Base-by-base conservation (phyloP, 495 filamentous ascomycete genomes). In the Chaetomium tenue region DNA sequence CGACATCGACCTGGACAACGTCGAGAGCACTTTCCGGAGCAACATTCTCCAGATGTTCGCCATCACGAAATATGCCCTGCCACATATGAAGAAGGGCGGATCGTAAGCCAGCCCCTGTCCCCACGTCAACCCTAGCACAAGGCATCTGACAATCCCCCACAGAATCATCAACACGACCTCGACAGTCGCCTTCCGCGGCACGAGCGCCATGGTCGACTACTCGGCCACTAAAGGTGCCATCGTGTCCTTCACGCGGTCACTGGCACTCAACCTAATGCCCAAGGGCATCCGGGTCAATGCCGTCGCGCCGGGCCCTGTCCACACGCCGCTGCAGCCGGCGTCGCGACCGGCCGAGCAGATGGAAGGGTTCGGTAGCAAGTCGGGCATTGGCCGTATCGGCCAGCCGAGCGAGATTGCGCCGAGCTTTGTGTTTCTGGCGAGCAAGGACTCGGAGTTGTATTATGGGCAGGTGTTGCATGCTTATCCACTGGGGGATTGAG, bases 21-120 rank as follows among this genome's bases (percentile, higher is more conserved):
- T 84, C 13, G 78, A 82, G 56, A 79, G 79, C 59, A 78, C 78
- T 0, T 89, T 86, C 77, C 76, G 78, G 25, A 79, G 72, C 56
- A 88, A 90, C 59, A 81, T 89, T 52, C 67, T 88, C 42, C 79
- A 82, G 66, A 85, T 88, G 78, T 84, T 89, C 67, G 83, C 85
- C 22, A 73, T 88, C 64, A 80, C 83, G 13, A 89, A 88, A 67
- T 87, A 77, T 64, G 79, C 84, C 4, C 64, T 88, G 22, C 80
- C 80, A 6, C 79, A 87, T 63, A 82, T 88, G 79, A 71, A 77
- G 52, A 78, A 77, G 56, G 85, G 84, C 12, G 80, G 76, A 28
- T 77, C 70, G 77, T 66, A 66, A 11, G 63, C 61, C 26, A 12
- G 2, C 26, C 11, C n/a, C 18, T 16, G 0, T 40, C 15, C n/a